phyloP scores from a whole-genome alignment of 768 basidiomycete genomes.

The Dacryopinax primogenitus region DNA sequence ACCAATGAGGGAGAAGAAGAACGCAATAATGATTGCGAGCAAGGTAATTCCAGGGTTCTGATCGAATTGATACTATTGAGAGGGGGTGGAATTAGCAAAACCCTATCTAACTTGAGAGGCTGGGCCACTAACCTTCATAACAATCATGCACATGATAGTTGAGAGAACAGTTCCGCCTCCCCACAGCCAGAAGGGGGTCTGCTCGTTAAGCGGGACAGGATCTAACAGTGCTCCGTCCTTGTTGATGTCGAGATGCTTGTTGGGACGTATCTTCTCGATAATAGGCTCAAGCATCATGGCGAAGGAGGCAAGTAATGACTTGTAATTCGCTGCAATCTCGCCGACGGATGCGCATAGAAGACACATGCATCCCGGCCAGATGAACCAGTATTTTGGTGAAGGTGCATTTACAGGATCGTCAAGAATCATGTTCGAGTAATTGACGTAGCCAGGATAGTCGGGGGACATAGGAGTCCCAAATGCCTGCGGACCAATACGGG shows the following conservation, averaged over 20 bases:
- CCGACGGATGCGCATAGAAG: slow-evolving; percentile 50
- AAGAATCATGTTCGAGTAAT: slow-evolving; percentile 38
- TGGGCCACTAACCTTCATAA: slow-evolving; percentile 37
- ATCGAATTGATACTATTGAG: too few species aligned
- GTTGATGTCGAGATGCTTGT: slow-evolving; percentile 8
- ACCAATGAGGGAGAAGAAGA: slow-evolving; percentile 55
- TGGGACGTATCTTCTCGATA: neutral
- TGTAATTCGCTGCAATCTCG: slow-evolving; percentile 36
- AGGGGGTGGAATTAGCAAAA: too few species aligned
- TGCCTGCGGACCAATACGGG: too few species aligned
- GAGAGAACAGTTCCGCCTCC: slow-evolving; percentile 36
- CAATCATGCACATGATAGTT: slow-evolving; percentile 39
- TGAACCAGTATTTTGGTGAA: slow-evolving; percentile 48
- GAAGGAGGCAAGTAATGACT: slow-evolving; percentile 20
- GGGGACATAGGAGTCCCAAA: slow-evolving; percentile 31
- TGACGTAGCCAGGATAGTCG: slow-evolving; percentile 32
- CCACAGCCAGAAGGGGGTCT: slow-evolving; percentile 47
- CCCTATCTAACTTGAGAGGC: too few species aligned
- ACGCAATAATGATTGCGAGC: slow-evolving; percentile 45
- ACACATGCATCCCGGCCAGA: slow-evolving; percentile 50
- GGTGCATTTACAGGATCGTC: slow-evolving; percentile 34
- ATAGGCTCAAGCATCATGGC: neutral
- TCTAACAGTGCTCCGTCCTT: slow-evolving; percentile 36
- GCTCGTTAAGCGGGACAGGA: slow-evolving; percentile 41
- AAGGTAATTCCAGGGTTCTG: slow-evolving; percentile 35